These are phyloP conservation scores for Fraxinus quadrangulata DNA, from an alignment of 257 asterid species.

Conservation along the genomic window DNA sequence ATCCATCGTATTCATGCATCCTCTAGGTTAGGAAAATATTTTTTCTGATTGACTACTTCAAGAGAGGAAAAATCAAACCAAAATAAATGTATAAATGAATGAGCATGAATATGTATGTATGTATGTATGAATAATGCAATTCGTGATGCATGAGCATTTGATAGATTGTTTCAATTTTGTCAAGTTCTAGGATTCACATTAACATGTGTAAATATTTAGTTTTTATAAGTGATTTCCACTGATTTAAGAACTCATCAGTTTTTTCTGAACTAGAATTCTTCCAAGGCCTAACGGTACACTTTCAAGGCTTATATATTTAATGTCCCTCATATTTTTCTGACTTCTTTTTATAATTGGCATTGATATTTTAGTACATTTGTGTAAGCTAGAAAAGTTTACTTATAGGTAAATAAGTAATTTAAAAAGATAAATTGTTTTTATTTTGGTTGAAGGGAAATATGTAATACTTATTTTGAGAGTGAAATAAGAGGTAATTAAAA, in stretches of 20 bases:
- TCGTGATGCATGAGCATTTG: not conserved
- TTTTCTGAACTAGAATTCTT: conserved; percentile 1
- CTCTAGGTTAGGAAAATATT: not conserved
- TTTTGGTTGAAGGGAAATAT: not conserved
- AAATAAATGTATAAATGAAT: conserved; percentile 4
- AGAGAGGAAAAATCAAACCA: conserved; percentile 7
- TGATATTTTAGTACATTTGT: not conserved
- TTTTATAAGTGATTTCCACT: not conserved
- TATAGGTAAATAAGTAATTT: not conserved
- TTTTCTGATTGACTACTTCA: not conserved
- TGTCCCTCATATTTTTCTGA: not conserved
- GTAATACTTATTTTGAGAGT: not conserved
- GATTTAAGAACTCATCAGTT: not conserved
- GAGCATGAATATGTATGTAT: not conserved
- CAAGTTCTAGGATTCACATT: not conserved
- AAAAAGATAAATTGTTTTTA: not conserved
- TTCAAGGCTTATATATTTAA: not conserved
- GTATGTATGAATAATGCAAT: not conserved
- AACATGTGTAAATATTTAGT: too few relatives aligned
- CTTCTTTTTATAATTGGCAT: not conserved
- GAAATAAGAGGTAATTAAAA: not conserved
- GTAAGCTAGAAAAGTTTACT: too few relatives aligned
- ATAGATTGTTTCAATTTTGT: not conserved
- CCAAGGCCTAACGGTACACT: not conserved
- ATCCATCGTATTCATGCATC: conserved; percentile 9